phyloP scores from a whole-genome alignment of 2,329 filamentous ascomycete species.

The Diaporthe vexans region DNA sequence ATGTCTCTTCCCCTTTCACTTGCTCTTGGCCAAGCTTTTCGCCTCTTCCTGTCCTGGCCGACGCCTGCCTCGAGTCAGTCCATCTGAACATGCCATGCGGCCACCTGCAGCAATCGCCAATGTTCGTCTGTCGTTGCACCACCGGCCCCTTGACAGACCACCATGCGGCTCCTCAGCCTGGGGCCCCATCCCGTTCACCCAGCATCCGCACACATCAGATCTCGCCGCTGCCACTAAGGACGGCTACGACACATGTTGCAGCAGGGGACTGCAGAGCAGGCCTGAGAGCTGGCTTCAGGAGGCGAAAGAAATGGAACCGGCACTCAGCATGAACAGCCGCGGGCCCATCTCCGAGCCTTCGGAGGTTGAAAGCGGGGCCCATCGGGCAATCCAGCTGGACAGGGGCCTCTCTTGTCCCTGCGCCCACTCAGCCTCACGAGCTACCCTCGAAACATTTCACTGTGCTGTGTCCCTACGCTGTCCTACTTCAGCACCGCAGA shows the following conservation, averaged over 20 bases:
- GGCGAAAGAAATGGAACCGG: constrained; percentile 23
- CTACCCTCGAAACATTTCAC: constrained; percentile 11
- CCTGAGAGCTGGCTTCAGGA: background rate
- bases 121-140: too few species aligned
- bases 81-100: constrained; percentile 1
- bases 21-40: constrained; percentile 10
- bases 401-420: constrained; percentile 8
- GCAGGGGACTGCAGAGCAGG: background rate
- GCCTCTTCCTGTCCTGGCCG: background rate
- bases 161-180: background rate
- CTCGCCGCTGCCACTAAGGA: background rate
- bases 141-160: background rate
- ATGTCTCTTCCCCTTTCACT: background rate
- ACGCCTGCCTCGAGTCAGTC: constrained; percentile 7
- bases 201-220: background rate
- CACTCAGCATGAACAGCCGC: constrained; percentile 30
- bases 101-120: background rate
- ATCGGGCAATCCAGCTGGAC: constrained; percentile 29
- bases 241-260: background rate
- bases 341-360: constrained; percentile 29
- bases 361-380: constrained; percentile 32
- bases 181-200: background rate
- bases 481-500: background rate
- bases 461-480: background rate
- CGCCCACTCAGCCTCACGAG: constrained; percentile 17